Percentiles rank a stretch among this genome's conserved stretches.
Conservation (phyloP, 2,329 filamentous ascomycete species). For the Fusarium citri region DNA sequence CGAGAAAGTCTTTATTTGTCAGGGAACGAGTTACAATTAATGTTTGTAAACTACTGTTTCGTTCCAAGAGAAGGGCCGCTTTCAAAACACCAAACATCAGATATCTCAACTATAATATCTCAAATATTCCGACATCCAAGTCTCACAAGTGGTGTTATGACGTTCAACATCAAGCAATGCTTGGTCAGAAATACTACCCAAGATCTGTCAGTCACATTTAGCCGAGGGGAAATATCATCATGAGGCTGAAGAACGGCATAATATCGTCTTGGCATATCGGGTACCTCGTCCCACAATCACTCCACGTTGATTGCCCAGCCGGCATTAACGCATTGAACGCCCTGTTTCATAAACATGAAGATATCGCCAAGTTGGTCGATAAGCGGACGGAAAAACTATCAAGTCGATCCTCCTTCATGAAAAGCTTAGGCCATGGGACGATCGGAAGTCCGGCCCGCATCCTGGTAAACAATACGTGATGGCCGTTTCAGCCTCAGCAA, state of each 20-base stretch:
- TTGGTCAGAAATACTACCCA: neutral
- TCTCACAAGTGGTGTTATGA: neutral
- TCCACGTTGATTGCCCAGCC: neutral
- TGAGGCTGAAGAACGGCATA: conserved; percentile 2
- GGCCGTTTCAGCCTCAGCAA: conserved; percentile 40
- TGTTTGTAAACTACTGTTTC: neutral
- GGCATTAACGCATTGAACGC: conserved; percentile 10
- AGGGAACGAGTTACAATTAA: neutral
- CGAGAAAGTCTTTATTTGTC: neutral
- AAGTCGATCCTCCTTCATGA: conserved; percentile 37
- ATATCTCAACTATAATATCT: neutral
- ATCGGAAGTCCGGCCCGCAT: conserved; percentile 18
- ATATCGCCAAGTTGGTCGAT: conserved; percentile 15
- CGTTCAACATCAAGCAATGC: neutral
- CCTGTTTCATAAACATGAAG: conserved; percentile 22
- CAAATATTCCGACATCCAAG: neutral
- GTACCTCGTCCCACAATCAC: conserved; percentile 6
- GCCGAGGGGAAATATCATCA: neutral
- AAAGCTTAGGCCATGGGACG: conserved; percentile 23
- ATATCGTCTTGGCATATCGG: conserved; percentile 7
- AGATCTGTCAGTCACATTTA: neutral
- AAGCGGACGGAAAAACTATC: conserved; percentile 41
- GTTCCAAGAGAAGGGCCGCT: neutral
- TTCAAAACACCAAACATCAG: neutral
- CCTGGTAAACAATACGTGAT: conserved; percentile 11